Evolutionary conservation across 305 asterid species (phyloP).

Genomic region (Euphrasia arctica): DNA sequence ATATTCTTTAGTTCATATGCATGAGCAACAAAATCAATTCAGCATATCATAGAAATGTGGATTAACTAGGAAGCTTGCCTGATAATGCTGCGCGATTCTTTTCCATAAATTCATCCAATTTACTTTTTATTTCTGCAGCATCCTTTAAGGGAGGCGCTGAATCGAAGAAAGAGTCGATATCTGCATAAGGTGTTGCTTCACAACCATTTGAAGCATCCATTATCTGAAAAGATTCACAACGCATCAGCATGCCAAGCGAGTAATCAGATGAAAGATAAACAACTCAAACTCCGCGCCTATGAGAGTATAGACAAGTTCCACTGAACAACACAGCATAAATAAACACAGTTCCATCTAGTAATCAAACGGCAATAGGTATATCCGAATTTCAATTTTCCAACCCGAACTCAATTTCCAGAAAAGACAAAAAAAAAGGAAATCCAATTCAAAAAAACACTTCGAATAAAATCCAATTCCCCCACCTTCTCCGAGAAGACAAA

Average conservation of each 20-base stretch:
- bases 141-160: slow-evolving; percentile 82
- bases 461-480: too few species aligned
- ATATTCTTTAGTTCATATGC: neutral
- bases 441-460: too few species aligned
- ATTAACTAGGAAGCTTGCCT: slow-evolving; percentile 33
- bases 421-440: neutral
- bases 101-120: slow-evolving; percentile 45
- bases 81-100: neutral
- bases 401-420: neutral
- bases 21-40: neutral
- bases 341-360: neutral
- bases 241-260: too few species aligned
- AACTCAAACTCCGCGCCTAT: too few species aligned
- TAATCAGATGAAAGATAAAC: too few species aligned
- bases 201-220: slow-evolving; percentile 45
- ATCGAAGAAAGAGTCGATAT: slow-evolving; percentile 61
- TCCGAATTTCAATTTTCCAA: too few species aligned
- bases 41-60: too few species aligned
- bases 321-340: too few species aligned
- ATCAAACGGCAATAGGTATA: too few species aligned
- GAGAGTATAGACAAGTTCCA: too few species aligned
- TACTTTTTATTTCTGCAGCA: slow-evolving; percentile 46
- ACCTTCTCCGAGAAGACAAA: too few species aligned
- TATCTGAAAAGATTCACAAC: neutral
- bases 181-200: slow-evolving; percentile 28